A percentile compares a stretch with the other conserved stretches of the same genome.
These are phyloP conservation scores for Amanita rimosa DNA, from an alignment of 768 basidiomycete species.

Conservation along the genomic window DNA sequence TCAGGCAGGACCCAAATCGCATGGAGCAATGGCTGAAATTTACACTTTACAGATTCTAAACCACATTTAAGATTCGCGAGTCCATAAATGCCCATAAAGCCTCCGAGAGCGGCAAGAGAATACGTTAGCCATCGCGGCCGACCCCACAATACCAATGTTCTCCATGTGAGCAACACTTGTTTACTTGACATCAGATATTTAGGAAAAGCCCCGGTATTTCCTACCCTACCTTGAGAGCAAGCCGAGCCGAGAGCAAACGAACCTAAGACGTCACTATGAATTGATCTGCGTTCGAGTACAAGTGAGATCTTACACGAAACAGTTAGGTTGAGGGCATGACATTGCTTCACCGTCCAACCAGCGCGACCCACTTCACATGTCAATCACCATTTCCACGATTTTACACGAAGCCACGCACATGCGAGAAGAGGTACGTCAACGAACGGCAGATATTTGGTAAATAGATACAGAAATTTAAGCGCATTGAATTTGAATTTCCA, in stretches of 20 bases:
- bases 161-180: slow-evolving; percentile 1
- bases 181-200: neutral
- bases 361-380: neutral
- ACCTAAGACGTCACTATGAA: neutral
- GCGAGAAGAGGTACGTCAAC: slow-evolving; percentile 11
- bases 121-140: neutral
- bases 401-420: slow-evolving; percentile 8
- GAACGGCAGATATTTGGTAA: slow-evolving; percentile 16
- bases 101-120: neutral
- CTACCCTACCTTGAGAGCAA: neutral
- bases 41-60: neutral
- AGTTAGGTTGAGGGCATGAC: neutral
- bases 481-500: slow-evolving; percentile 15
- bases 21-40: neutral
- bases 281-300: no score
- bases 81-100: neutral
- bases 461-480: slow-evolving; percentile 15
- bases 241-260: neutral
- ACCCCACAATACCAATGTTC: slow-evolving; percentile 1
- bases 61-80: neutral
- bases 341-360: neutral
- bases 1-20: neutral
- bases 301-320: neutral
- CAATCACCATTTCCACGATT: neutral
- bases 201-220: neutral